Evolutionary conservation across 371 early-diverging fungal species (phyloP), one percentile per base, ranked within the genome.

Genomic region (Sporodiniella umbellata): DNA sequence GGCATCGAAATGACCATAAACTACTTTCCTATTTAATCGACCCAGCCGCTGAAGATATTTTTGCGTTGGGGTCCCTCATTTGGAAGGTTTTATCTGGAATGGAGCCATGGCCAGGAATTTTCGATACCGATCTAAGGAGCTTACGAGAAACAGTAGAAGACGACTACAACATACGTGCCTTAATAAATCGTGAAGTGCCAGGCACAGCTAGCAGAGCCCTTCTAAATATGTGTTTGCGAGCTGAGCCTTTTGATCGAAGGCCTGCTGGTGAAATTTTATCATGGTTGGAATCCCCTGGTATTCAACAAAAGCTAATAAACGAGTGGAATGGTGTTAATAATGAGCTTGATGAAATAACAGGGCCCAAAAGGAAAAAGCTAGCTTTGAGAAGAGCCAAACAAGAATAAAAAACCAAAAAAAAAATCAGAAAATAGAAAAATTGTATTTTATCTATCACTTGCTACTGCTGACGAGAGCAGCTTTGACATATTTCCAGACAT

Each of bases 61-160:
- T 81, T 51, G 80, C 83, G 3, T 51, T 80, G 15, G 81, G 79
- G 0, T 74, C 81, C 4, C 58, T 84, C 47, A 73, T 80, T 8
- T 84, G 85, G 85, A 72, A 79, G 24, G 72, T 73, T 5, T 79
- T 81, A 45, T 67, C 81, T 6, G 83, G 77, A 12, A 80, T 74
- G n/a, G 77, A 79, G 15, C 85, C 85, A 8, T 84, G 85, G 85
- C 70, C 70, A 22, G 85, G 85, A 0, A 66, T 81, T 2, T 71
- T 84, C 35, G 85, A 82, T 47, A 73, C 80, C 1, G 81, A 84
- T 57, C 45, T 82, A 19, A 78, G 75, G 53, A 69, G 64, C 8
- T 56, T 84, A 14, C 72, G 85, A 4, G 73, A 75, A 33, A 62
- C 72, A 22, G 79, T 76, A n/a, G 55, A 64, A 30, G 72, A 66